Conservation (phyloP, 768 basidiomycete species). For the Multifurca ochricompacta region DNA sequence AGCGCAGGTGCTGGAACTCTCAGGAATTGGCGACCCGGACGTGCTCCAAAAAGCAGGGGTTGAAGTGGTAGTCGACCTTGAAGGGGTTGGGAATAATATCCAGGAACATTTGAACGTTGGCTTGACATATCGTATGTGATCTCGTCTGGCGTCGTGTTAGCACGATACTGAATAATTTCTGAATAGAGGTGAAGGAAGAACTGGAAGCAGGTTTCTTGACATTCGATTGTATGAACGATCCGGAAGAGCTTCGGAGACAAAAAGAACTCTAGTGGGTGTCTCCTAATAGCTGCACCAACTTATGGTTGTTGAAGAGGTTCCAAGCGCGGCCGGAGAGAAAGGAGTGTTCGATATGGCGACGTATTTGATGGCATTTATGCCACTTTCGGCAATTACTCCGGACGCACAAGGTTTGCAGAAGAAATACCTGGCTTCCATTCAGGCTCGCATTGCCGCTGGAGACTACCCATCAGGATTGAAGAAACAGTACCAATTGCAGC, state of each 20-base stretch:
- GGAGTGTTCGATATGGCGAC: background rate
- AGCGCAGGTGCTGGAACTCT: slow-evolving; percentile 17
- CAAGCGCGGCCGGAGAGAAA: background rate
- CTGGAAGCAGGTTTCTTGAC: slow-evolving; percentile 1
- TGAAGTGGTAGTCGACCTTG: slow-evolving; percentile 3
- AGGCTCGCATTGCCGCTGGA: background rate
- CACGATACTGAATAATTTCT: background rate
- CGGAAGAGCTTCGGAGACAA: slow-evolving; percentile 6
- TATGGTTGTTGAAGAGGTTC: background rate
- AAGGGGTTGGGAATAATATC: slow-evolving; percentile 17
- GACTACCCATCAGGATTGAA: slow-evolving; percentile 5
- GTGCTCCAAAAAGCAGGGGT: slow-evolving; percentile 12
- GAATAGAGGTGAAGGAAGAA: slow-evolving; percentile 15
- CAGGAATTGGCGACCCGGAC: slow-evolving; percentile 15
- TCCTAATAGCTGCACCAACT: background rate
- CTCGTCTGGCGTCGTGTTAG: background rate
- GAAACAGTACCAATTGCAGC: slow-evolving; percentile 16
- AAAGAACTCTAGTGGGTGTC: slow-evolving; percentile 12
- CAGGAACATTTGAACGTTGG: slow-evolving; percentile 13
- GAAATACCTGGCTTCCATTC: slow-evolving; percentile 6
- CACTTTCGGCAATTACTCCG: slow-evolving; percentile 1
- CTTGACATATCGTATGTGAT: slow-evolving; percentile 5
- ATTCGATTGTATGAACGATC: slow-evolving; percentile 9
- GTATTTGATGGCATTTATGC: slow-evolving; percentile 3
- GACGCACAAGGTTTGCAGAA: slow-evolving; percentile 6